Evolutionary conservation across 192 early-diverging fungal species (phyloP).

Genomic region (Coemansia sp.): DNA sequence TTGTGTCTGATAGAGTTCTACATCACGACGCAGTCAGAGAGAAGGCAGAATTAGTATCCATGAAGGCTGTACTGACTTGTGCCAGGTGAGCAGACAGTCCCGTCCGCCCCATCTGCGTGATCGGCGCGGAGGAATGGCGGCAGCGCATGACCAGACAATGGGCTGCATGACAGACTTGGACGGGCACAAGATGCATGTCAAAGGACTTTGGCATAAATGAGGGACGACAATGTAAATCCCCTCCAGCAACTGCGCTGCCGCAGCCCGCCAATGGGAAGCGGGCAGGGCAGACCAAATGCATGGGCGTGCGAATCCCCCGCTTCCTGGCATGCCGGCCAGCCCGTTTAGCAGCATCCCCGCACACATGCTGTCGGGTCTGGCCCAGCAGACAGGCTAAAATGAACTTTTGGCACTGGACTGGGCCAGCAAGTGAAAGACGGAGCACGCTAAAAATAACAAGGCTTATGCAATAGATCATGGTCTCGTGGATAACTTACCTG

Average conservation of each 20-base stretch:
- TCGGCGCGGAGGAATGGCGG: conserved; percentile 18
- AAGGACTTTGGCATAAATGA: conserved; percentile 1
- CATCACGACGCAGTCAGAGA: conserved; percentile 21
- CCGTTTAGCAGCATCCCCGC: background rate
- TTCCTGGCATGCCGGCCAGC: conserved; percentile 8
- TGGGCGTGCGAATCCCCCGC: conserved; percentile 39
- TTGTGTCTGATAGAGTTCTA: conserved; percentile 92
- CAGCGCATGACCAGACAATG: conserved; percentile 17
- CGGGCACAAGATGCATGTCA: conserved; percentile 8
- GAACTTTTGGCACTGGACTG: background rate
- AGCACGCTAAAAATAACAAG: background rate
- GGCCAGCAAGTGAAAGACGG: background rate
- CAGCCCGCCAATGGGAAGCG: conserved; percentile 15
- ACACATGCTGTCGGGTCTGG: background rate
- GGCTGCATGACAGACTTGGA: background rate
- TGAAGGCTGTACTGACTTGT: no score
- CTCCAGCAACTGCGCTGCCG: background rate
- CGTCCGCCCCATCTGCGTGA: conserved; percentile 7
- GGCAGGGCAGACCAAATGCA: conserved; percentile 37
- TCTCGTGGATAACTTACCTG: conserved; percentile 39
- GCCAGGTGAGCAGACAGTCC: conserved; percentile 1
- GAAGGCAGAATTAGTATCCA: background rate
- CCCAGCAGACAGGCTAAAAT: background rate
- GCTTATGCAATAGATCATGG: conserved; percentile 8
- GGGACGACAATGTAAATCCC: conserved; percentile 18